Percentiles rank a stretch among this genome's conserved stretches.
These are phyloP conservation scores for Aspergillus aculeatinus DNA, from an alignment of 2,329 filamentous ascomycete genomes.

Conservation along the genomic window DNA sequence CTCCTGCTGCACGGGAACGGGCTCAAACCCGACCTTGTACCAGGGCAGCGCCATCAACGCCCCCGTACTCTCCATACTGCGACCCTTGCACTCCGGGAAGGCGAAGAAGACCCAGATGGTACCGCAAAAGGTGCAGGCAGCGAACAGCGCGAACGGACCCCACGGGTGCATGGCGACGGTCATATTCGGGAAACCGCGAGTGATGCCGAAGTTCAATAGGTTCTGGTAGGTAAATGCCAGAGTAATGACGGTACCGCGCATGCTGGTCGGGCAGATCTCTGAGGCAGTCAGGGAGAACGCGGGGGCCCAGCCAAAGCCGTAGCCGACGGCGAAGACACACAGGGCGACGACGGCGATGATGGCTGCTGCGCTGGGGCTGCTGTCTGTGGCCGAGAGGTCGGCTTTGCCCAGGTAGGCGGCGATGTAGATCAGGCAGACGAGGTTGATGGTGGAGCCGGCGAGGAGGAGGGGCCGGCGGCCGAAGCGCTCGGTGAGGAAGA, in stretches of 20 bases:
- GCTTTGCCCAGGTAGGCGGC: conserved; percentile 19
- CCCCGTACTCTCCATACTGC: conserved; percentile 17
- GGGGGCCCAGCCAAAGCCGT: conserved; percentile 22
- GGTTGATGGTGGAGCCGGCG: conserved; percentile 24
- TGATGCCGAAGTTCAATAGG: conserved; percentile 23
- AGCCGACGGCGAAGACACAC: conserved; percentile 24
- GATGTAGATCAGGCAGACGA: conserved; percentile 20
- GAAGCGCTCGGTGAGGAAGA: conserved; percentile 21
- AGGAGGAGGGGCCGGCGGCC: conserved; percentile 28
- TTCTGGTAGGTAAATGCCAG: conserved; percentile 25
- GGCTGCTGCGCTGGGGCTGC: conserved; percentile 15
- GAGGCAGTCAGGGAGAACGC: conserved; percentile 22
- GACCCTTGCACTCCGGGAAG: conserved; percentile 21
- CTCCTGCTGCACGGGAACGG: background rate
- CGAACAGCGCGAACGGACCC: conserved; percentile 22
- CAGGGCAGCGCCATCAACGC: conserved; percentile 17
- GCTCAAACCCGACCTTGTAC: conserved; percentile 16
- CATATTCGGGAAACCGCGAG: conserved; percentile 21
- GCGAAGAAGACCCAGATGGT: conserved; percentile 20
- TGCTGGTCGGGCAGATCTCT: conserved; percentile 22
- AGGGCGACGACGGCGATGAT: conserved; percentile 23
- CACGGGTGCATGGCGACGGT: conserved; percentile 18
- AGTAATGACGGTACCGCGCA: conserved; percentile 19
- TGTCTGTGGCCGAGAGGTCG: conserved; percentile 9
- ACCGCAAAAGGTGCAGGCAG: conserved; percentile 14